Base-by-base conservation (phyloP, 805 yeast genomes). In the Zygoascus bituminiphila region DNA sequence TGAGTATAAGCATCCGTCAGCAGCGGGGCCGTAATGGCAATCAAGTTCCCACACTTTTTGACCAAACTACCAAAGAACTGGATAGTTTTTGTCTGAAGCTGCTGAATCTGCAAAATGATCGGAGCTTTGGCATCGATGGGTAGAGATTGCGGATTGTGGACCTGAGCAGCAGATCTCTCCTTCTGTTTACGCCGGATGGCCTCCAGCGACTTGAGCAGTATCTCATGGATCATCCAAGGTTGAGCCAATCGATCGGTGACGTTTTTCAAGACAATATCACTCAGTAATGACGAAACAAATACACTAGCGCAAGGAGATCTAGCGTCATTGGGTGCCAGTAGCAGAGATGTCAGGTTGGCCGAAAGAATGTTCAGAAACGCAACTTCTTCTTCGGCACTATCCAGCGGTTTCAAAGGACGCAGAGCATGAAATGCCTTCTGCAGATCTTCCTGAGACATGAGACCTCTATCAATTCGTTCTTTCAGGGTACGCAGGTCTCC, bases 181-280 rank as follows among this genome's bases (percentile, higher is more conserved):
- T 22, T 20, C 17, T 17, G 21, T 15, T 35, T 36, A 22, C 17
- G n/a, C 37, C 33, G 20, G 12, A 45, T 12, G 17, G 31, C 35
- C 31, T 39, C 47, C 24, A 57, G 46, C n/a, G 54, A 53, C 51
- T 61, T 63, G 24, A 54, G 48, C 5, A 72, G 54, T 3, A 77
- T 59, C 25, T 71, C 76, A 68, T 78, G 73, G 1, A 77, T 53
- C 59, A 74, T 70, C 62, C 74, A 77, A n/a, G 77, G 77, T 48
- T 77, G 78, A 8, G 73, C 63, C 14, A 77, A 50, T 54, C 74
- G 74, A 5, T 70, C 73, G 4, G 74, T 57, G 0, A 70, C 54
- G 48, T 69, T 75, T 38, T 60, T 60, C 38, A 78, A 47, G 0
- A 72, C 63, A 39, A 76, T 54, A 41, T 75, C 79, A 21, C 69